phyloP scores from a whole-genome alignment of 2,329 filamentous ascomycete species.

The Dactylellina haptotyla region DNA sequence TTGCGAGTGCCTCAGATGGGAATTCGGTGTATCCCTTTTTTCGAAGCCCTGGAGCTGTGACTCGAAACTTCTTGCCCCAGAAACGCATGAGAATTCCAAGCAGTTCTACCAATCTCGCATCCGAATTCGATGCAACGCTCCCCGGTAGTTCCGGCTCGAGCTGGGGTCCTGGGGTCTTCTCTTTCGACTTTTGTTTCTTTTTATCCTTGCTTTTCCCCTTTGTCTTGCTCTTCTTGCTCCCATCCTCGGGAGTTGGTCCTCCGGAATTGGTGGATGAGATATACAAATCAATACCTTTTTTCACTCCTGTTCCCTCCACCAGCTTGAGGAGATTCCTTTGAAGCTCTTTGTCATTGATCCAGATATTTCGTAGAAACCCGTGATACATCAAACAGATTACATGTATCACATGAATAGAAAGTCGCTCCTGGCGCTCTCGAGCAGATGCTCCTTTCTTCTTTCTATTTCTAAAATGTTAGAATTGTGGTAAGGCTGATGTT shows the following conservation, averaged over 20 bases:
- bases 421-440: constrained; percentile 79
- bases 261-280: constrained; percentile 54
- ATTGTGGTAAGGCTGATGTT: constrained; percentile 66
- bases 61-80: constrained; percentile 85
- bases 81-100: constrained; percentile 80
- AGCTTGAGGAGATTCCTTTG: constrained; percentile 81
- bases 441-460: constrained; percentile 91
- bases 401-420: constrained; percentile 85
- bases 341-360: constrained; percentile 79
- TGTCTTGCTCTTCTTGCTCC: constrained; percentile 61
- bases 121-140: constrained; percentile 62
- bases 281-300: constrained; percentile 79
- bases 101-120: constrained; percentile 70
- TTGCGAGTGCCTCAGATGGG: neutral
- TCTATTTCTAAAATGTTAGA: constrained; percentile 63
- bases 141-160: constrained; percentile 57
- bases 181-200: constrained; percentile 57
- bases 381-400: constrained; percentile 89
- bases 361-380: constrained; percentile 84
- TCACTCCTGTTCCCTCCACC: constrained; percentile 73
- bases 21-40: constrained; percentile 77
- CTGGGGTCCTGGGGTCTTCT: neutral
- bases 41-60: constrained; percentile 81
- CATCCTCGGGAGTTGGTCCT: constrained; percentile 57
- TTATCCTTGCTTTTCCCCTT: constrained; percentile 60